phyloP scores from a whole-genome alignment of 139 green algal species.

The Coelastrella sp. region DNA sequence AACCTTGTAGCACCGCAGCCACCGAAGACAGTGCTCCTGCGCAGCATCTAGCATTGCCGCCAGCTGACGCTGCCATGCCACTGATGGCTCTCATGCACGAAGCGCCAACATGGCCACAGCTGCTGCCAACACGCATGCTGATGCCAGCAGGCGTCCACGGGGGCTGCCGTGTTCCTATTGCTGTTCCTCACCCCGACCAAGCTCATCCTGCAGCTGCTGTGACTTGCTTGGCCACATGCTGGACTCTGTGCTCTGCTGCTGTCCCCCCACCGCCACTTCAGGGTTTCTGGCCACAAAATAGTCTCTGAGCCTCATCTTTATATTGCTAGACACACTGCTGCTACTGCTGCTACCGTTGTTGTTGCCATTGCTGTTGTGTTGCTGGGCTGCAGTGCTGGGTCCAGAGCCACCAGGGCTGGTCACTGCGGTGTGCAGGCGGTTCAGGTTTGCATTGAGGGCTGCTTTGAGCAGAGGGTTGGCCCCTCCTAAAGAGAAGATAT shows the following conservation, averaged over 20 bases:
- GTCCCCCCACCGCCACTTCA: neutral
- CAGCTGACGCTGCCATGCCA: too few relatives aligned
- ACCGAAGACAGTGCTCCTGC: too few relatives aligned
- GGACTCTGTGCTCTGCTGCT: neutral
- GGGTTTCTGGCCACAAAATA: slow-evolving; percentile 49
- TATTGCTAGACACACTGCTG: slow-evolving; percentile 16
- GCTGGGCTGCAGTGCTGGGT: neutral
- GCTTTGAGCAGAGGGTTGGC: slow-evolving; percentile 47
- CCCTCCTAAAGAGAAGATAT: neutral
- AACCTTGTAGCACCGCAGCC: too few relatives aligned
- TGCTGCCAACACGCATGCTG: slow-evolving; percentile 1
- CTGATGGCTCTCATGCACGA: neutral
- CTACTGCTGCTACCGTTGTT: neutral
- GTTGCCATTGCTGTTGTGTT: neutral
- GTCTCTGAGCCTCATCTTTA: slow-evolving; percentile 45
- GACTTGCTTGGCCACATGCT: neutral
- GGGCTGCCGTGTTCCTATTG: slow-evolving; percentile 32
- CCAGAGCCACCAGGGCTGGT: neutral
- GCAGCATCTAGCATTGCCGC: too few relatives aligned
- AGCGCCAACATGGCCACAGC: neutral
- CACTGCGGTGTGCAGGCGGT: neutral
- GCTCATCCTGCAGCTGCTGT: neutral
- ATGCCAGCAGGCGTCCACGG: neutral
- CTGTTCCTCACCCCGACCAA: neutral
- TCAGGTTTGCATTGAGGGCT: slow-evolving; percentile 32